phyloP scores from a whole-genome alignment of 2,329 filamentous ascomycete species.

The Geosmithia putterillii region DNA sequence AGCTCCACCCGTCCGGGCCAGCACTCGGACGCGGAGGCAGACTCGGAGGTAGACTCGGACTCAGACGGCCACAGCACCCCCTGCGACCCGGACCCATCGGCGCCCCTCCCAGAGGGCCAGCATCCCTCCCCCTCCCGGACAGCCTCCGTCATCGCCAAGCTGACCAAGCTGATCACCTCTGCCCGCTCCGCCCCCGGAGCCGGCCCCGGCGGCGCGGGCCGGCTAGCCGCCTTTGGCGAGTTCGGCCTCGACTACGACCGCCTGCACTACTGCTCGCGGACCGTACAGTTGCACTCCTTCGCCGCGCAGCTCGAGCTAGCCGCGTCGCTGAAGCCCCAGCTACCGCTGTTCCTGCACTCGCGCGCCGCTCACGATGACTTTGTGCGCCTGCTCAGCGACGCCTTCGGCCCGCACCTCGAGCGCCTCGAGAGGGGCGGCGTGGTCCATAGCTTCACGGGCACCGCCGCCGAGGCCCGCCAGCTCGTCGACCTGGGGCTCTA shows the following conservation, averaged over 20 bases:
- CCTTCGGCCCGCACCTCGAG: conserved; percentile 46
- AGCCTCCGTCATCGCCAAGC: conserved; percentile 37
- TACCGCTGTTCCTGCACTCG: conserved; percentile 88
- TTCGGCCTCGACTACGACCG: conserved; percentile 96
- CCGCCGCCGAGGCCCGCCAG: conserved; percentile 69
- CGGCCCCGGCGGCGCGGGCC: conserved; percentile 12
- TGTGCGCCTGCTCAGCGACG: conserved; percentile 51
- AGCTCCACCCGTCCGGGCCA: conserved; percentile 25
- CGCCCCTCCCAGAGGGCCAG: conserved; percentile 35
- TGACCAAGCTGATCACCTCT: conserved; percentile 52
- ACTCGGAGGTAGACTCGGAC: conserved; percentile 24
- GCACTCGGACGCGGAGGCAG: neutral
- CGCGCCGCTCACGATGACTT: conserved; percentile 82
- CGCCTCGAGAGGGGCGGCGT: conserved; percentile 64
- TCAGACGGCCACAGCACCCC: conserved; percentile 26
- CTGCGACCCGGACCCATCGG: conserved; percentile 39
- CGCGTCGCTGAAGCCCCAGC: conserved; percentile 51
- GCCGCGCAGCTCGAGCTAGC: conserved; percentile 71
- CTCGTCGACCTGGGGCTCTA: conserved; percentile 73
- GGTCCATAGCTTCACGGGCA: conserved; percentile 92
- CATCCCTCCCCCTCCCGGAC: conserved; percentile 31
- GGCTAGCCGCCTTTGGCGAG: conserved; percentile 76
- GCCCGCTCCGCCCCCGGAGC: conserved; percentile 35
- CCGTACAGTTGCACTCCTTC: conserved; percentile 76
- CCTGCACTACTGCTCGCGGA: conserved; percentile 67